Evolutionary conservation across 345 rosid genomes (phyloP).

Genomic region (Reutealis trisperma): DNA sequence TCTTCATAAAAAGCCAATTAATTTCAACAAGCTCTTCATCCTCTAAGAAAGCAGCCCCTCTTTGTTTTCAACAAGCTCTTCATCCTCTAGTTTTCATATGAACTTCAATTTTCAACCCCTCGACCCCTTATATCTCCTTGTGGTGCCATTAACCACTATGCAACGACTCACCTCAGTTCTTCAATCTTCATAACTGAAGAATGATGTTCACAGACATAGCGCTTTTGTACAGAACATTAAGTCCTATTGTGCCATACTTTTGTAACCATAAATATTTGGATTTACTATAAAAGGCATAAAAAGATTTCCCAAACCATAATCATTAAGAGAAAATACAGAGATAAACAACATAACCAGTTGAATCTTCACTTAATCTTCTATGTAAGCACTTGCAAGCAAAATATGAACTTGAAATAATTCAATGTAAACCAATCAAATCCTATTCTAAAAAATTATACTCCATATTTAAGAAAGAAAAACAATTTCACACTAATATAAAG

Average conservation of each 20-base stretch:
- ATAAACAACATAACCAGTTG: background rate
- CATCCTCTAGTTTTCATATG: background rate
- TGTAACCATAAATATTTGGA: too few species aligned
- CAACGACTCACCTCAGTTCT: background rate
- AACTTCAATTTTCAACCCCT: background rate
- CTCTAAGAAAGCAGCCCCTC: too few species aligned
- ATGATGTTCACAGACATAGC: background rate
- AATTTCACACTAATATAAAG: background rate
- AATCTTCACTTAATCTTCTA: background rate
- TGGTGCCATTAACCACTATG: background rate
- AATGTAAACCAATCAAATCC: background rate
- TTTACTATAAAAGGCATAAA: background rate
- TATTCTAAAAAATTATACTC: background rate
- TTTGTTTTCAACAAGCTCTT: too few species aligned
- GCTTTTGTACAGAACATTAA: background rate
- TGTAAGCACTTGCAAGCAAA: background rate
- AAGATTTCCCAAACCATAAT: background rate
- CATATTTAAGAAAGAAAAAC: background rate
- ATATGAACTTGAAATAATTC: background rate
- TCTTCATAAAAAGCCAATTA: too few species aligned
- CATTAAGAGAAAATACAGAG: background rate
- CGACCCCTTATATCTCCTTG: background rate
- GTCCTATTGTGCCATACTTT: background rate
- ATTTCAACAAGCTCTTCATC: too few species aligned
- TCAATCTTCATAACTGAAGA: background rate